Evolutionary conservation across 805 yeast genomes (phyloP), one percentile per base, ranked within the genome.

Genomic region (Schizosaccharomyces osmophilus): DNA sequence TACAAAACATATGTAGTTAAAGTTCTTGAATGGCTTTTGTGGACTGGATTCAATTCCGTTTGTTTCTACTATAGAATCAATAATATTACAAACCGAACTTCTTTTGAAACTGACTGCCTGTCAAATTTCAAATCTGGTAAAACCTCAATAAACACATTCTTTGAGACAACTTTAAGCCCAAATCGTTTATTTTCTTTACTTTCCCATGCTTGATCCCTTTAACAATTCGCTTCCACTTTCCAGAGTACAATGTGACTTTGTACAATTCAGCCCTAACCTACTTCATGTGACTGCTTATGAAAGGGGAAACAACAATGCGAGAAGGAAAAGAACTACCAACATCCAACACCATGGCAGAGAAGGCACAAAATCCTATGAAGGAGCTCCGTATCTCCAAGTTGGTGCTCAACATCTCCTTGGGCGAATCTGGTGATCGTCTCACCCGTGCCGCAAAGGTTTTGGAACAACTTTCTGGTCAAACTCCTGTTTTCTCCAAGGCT

Each of bases 351-450:
- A 57, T 57, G 60, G 60, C 60, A 41, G 60, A 36, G 29, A 70
- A 72, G 68, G 64, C 71, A 66, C 67, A 74, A 67, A 93, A 93
- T 82, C 82, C 86, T 79, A 90, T 93, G 97, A 93, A 95, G 81
- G 97, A 93, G 73, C 82, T 93, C 79, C 89, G 85, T 82, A 90
- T 93, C 82, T 97, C 93, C 82, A 93, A 93, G 82, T 85, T 93
- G 79, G 97, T 93, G 79, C 86, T 93, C 79, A 93, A 93, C 93
- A 93, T 93, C 81, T 89, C 95, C 79, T 98, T 93, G 78, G 98
- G 98, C 82, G 98, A 93, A 82, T 89, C 97, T 79, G 98, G 98
- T 83, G 98, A 93, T 80, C 86, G 97, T 85, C 87, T 93, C 78
- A 93, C 98, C 82, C 90, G 98, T 86, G 98, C 98, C 73, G 93